Percentiles rank a stretch among this genome's conserved stretches.
These are phyloP conservation scores for Venustampulla echinocandica DNA, from an alignment of 495 filamentous ascomycete species.

Conservation along the genomic window DNA sequence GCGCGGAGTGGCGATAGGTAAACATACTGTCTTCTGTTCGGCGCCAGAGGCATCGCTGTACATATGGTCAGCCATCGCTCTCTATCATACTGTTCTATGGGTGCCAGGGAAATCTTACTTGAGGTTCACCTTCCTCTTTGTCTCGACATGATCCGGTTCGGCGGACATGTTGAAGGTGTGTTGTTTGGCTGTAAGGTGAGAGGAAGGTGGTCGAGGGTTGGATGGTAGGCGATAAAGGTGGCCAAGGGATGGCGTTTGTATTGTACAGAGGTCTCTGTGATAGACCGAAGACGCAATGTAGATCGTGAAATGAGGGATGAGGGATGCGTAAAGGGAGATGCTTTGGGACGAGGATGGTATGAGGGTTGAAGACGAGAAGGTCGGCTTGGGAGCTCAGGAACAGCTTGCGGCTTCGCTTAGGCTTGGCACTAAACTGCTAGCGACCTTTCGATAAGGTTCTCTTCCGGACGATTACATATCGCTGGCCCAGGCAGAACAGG, in stretches of 20 bases:
- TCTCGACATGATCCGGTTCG: conserved; percentile 40
- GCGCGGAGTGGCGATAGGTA: conserved; percentile 24
- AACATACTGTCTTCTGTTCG: conserved; percentile 72
- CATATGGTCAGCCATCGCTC: conserved; percentile 29
- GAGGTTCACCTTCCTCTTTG: conserved; percentile 90
- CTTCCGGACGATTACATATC: neutral
- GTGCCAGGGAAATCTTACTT: conserved; percentile 48
- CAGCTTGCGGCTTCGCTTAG: neutral
- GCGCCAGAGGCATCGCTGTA: conserved; percentile 80
- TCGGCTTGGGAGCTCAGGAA: conserved; percentile 6
- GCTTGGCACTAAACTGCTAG: neutral
- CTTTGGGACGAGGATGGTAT: conserved; percentile 7
- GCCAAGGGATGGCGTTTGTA: no score
- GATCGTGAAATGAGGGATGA: no score
- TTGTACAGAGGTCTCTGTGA: no score
- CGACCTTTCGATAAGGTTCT: neutral
- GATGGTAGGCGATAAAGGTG: no score
- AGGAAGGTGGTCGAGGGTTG: no score
- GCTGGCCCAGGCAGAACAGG: neutral
- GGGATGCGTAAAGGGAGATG: no score
- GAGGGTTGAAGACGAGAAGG: neutral
- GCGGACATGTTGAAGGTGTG: conserved; percentile 20
- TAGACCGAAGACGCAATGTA: no score
- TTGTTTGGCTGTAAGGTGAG: conserved; percentile 1
- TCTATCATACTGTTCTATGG: neutral